phyloP scores from a whole-genome alignment of 164 flowering plant genomes.

The Paratinospora sagittata region DNA sequence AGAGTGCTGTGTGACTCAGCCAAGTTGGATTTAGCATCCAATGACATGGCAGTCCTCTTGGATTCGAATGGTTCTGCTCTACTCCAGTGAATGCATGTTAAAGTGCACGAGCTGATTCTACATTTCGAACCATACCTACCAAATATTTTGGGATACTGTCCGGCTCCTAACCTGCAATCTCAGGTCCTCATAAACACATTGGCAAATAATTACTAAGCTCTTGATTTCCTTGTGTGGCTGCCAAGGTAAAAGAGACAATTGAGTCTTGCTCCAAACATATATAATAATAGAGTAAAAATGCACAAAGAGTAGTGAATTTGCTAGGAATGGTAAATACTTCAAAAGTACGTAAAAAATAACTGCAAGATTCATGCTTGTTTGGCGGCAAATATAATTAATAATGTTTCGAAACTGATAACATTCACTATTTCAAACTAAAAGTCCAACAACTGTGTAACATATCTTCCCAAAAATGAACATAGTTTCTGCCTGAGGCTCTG shows the following conservation, averaged over 20 bases:
- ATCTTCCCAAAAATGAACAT: background rate
- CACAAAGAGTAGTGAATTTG: background rate
- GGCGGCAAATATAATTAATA: background rate
- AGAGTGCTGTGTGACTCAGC: conserved; percentile 31
- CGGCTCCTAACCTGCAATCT: background rate
- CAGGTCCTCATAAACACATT: background rate
- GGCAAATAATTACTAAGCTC: background rate
- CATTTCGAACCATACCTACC: conserved; percentile 14
- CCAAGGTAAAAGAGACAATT: background rate
- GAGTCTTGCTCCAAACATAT: background rate
- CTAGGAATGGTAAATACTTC: background rate
- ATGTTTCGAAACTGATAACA: background rate
- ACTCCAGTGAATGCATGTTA: conserved; percentile 4
- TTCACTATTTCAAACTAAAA: background rate
- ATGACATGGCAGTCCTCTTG: conserved; percentile 11
- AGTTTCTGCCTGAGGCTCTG: background rate
- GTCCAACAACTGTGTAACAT: background rate
- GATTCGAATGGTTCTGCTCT: conserved; percentile 13
- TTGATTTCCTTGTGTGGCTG: background rate
- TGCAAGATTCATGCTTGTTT: background rate
- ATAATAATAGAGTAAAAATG: background rate
- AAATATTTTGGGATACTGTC: conserved; percentile 3
- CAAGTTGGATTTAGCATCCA: conserved; percentile 21
- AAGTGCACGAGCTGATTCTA: conserved; percentile 13
- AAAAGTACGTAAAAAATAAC: background rate